Evolutionary conservation across 2,329 filamentous ascomycete genomes (phyloP).

Genomic region (Epichloe scottii): DNA sequence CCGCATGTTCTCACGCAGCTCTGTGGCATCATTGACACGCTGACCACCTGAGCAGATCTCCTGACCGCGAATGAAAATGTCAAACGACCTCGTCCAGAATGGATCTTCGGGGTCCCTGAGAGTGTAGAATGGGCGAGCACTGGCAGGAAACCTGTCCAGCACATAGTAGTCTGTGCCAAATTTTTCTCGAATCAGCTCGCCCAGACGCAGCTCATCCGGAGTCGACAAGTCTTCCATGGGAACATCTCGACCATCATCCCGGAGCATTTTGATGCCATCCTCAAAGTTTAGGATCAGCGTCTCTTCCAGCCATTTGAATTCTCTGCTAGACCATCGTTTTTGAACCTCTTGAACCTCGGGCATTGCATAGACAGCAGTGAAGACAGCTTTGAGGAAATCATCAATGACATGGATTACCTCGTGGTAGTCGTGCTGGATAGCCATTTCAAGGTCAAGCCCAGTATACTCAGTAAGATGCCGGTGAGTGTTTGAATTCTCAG

Average conservation of each 20-base stretch:
- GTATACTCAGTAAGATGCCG: constrained; percentile 92
- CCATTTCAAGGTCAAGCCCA: constrained; percentile 86
- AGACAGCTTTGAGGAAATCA: constrained; percentile 65
- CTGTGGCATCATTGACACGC: constrained; percentile 70
- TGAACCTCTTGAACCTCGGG: constrained; percentile 70
- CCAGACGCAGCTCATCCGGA: constrained; percentile 74
- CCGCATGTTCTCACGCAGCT: constrained; percentile 68
- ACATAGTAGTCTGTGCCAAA: constrained; percentile 87
- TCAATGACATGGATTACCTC: constrained; percentile 75
- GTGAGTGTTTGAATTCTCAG: constrained; percentile 92
- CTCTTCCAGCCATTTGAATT: constrained; percentile 76
- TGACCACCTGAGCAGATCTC: constrained; percentile 89
- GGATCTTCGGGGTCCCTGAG: constrained; percentile 67
- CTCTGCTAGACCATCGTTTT: constrained; percentile 72
- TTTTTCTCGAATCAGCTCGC: constrained; percentile 73
- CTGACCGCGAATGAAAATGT: constrained; percentile 87
- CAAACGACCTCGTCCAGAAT: constrained; percentile 77
- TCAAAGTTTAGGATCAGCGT: constrained; percentile 72
- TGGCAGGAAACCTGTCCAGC: constrained; percentile 80
- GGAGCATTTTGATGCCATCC: constrained; percentile 70
- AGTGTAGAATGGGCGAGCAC: constrained; percentile 81
- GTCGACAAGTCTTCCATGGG: constrained; percentile 70
- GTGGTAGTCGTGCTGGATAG: constrained; percentile 77
- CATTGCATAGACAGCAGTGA: constrained; percentile 28
- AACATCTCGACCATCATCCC: constrained; percentile 67